phyloP scores from a whole-genome alignment of 1,284 basidiomycete species.

The Earliella scabrosa region DNA sequence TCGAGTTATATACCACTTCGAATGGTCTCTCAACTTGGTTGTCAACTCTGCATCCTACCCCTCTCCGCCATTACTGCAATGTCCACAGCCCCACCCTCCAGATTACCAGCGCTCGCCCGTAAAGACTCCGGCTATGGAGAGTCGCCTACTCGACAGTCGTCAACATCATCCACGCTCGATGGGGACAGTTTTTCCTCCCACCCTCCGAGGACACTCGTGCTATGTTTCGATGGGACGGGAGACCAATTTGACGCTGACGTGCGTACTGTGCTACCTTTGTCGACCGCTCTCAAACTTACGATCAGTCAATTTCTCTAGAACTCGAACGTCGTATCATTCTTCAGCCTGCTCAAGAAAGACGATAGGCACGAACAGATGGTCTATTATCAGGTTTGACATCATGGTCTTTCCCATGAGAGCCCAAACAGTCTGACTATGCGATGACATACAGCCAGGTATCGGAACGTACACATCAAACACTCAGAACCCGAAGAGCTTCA shows the following conservation, averaged over 20 bases:
- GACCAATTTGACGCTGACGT: slow-evolving; percentile 60
- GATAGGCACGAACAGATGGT: slow-evolving; percentile 55
- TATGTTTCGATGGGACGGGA: slow-evolving; percentile 65
- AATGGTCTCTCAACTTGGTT: too few species aligned
- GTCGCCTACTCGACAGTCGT: too few species aligned
- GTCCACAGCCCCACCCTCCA: too few species aligned
- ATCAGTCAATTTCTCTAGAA: neutral
- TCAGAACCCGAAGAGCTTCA: slow-evolving; percentile 44
- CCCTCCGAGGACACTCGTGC: slow-evolving; percentile 44
- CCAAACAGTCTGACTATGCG: neutral
- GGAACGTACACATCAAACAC: slow-evolving; percentile 54
- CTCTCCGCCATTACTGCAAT: too few species aligned
- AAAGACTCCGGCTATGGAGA: too few species aligned
- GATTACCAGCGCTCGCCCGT: too few species aligned
- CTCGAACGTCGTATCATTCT: slow-evolving; percentile 65
- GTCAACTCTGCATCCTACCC: too few species aligned
- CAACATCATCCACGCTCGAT: too few species aligned
- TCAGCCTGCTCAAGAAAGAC: slow-evolving; percentile 57
- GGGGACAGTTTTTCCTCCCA: too few species aligned
- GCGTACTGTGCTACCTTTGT: slow-evolving; percentile 22
- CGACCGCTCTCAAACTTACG: neutral
- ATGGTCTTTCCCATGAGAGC: neutral
- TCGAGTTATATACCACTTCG: too few species aligned
- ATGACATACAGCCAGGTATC: slow-evolving; percentile 47
- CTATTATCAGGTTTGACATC: slow-evolving; percentile 57